These are phyloP conservation scores for Drechslerella coelobrocha DNA, from an alignment of 2,329 filamentous ascomycete species.

Conservation along the genomic window DNA sequence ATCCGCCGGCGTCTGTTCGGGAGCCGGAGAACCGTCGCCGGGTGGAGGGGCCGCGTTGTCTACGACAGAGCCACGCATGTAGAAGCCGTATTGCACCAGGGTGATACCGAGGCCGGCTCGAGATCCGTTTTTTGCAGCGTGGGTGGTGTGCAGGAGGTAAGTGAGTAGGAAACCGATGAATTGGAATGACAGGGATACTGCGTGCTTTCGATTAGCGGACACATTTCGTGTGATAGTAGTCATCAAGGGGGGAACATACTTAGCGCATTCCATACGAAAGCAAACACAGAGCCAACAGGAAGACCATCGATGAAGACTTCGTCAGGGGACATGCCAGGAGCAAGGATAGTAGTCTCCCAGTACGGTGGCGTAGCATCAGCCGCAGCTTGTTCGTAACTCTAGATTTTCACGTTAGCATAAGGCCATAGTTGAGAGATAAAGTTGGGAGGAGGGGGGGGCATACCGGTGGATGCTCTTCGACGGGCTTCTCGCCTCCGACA, in stretches of 20 bases:
- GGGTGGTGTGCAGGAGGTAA: conserved; percentile 95
- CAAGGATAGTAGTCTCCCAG: conserved; percentile 98
- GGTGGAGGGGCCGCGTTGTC: conserved; percentile 55
- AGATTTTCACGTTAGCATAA: conserved; percentile 22
- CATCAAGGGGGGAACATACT: conserved; percentile 59
- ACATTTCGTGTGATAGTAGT: not conserved
- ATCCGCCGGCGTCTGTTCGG: conserved; percentile 73
- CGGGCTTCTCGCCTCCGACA: conserved; percentile 71
- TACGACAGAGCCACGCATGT: conserved; percentile 75
- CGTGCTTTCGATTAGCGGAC: conserved; percentile 10
- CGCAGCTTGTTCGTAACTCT: conserved; percentile 98
- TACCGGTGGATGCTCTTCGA: conserved; percentile 93
- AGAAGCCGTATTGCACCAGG: conserved; percentile 94
- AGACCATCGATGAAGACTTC: conserved; percentile 98
- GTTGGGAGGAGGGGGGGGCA: conserved; percentile 58
- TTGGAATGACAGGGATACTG: conserved; percentile 90
- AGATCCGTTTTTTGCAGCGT: conserved; percentile 96
- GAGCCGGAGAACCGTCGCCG: conserved; percentile 58
- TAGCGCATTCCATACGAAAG: conserved; percentile 90
- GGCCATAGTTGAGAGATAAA: conserved; percentile 5
- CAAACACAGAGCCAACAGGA: conserved; percentile 85
- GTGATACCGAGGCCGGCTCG: conserved; percentile 93
- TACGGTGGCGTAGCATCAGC: conserved; percentile 95
- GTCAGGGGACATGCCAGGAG: conserved; percentile 86
- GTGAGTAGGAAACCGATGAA: conserved; percentile 96